phyloP scores from a whole-genome alignment of 129 eudicot genomes.

The Artemisia argyi region DNA sequence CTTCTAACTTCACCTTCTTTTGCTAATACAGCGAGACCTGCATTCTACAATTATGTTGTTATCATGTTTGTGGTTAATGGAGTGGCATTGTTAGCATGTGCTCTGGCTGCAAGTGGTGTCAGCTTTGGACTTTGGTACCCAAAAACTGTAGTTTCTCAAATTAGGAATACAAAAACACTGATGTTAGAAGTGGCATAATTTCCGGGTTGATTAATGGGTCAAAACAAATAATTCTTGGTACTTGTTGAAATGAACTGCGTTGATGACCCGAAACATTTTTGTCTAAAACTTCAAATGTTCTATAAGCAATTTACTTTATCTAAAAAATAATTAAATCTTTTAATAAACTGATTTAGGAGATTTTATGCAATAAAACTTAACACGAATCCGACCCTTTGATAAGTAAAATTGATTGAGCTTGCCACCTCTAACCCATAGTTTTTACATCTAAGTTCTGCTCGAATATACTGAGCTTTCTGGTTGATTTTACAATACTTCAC shows the following conservation, averaged over 20 bases:
- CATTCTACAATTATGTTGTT: constrained; percentile 69
- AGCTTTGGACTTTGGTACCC: constrained; percentile 72
- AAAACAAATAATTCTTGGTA: not conserved
- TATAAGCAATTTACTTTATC: not conserved
- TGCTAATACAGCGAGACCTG: constrained; percentile 63
- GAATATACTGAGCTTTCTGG: not conserved
- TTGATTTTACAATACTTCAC: not conserved
- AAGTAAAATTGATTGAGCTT: not conserved
- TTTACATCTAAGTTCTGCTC: not conserved
- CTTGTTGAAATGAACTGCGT: not conserved
- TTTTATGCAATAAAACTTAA: not conserved
- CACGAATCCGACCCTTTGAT: not conserved
- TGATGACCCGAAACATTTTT: not conserved
- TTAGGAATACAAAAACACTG: not conserved
- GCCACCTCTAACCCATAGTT: not conserved
- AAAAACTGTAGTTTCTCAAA: not conserved
- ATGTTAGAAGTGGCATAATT: not conserved
- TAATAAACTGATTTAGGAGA: not conserved
- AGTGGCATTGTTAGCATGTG: constrained; percentile 44
- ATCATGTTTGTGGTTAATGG: constrained; percentile 54
- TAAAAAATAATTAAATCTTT: not conserved
- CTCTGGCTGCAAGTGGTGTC: constrained; percentile 50
- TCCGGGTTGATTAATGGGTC: not conserved
- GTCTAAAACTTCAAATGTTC: not conserved
- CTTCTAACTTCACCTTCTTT: constrained; percentile 1